Percentiles rank a stretch among this genome's conserved stretches.
These are phyloP conservation scores for Phytophthora hybrid DNA, from an alignment of 352 stramenopile genomes.

Conservation along the genomic window DNA sequence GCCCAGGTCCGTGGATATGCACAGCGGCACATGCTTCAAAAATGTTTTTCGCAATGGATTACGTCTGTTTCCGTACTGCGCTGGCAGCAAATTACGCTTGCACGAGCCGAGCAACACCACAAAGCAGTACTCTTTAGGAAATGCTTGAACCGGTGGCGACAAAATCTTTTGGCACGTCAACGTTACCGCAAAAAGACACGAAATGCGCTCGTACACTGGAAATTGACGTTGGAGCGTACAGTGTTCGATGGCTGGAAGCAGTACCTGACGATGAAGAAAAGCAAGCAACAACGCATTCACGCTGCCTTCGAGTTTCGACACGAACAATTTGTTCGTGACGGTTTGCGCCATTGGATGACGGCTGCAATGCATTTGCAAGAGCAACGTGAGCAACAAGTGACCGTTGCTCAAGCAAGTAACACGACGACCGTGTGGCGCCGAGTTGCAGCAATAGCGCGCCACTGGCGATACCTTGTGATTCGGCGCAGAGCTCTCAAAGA, in stretches of 20 bases:
- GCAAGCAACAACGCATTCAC: constrained; percentile 56
- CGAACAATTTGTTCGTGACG: constrained; percentile 49
- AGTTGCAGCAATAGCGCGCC: constrained; percentile 44
- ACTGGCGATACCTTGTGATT: constrained; percentile 41
- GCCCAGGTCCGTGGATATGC: constrained; percentile 42
- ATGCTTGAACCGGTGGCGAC: constrained; percentile 45
- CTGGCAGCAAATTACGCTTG: constrained; percentile 54
- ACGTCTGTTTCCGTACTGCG: constrained; percentile 42
- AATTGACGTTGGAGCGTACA: constrained; percentile 44
- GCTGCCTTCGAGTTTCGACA: constrained; percentile 63
- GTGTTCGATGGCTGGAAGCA: constrained; percentile 46
- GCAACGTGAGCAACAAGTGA: constrained; percentile 41
- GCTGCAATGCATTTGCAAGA: constrained; percentile 49
- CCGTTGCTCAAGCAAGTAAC: constrained; percentile 27
- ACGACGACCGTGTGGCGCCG: constrained; percentile 36
- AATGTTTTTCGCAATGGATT: constrained; percentile 41
- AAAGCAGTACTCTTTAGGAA: constrained; percentile 34
- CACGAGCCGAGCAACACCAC: constrained; percentile 48
- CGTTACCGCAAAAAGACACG: constrained; percentile 37
- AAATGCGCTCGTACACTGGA: constrained; percentile 64
- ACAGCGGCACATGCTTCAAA: constrained; percentile 34
- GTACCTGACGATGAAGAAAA: constrained; percentile 41
- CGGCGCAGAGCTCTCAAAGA: constrained; percentile 16
- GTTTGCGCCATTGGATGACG: constrained; percentile 59
- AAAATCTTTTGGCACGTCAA: constrained; percentile 21